phyloP scores from a whole-genome alignment of 306 rosid genomes.

The Fragaria vesca region DNA sequence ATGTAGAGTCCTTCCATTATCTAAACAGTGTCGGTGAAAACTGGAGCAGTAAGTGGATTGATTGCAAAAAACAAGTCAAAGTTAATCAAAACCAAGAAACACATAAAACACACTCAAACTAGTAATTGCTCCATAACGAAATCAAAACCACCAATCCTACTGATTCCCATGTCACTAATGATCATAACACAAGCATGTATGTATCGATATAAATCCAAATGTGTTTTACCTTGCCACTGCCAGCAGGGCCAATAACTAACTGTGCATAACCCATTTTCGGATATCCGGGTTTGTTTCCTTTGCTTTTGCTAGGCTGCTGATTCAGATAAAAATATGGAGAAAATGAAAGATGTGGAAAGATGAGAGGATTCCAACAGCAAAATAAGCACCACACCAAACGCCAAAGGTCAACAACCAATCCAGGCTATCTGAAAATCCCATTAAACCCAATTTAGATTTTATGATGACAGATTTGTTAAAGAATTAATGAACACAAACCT shows the following conservation, averaged over 20 bases:
- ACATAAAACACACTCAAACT: constrained; percentile 11
- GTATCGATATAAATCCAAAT: not conserved
- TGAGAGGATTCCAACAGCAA: constrained; percentile 53
- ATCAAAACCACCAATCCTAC: not conserved
- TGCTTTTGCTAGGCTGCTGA: constrained; percentile 1
- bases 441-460: constrained; percentile 13
- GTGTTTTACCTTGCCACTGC: constrained; percentile 68
- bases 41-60: constrained; percentile 87
- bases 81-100: not conserved
- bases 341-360: constrained; percentile 44
- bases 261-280: constrained; percentile 58
- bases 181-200: not conserved
- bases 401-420: constrained; percentile 44
- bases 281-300: constrained; percentile 1
- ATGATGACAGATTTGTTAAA: not conserved
- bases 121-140: not conserved
- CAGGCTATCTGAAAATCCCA: constrained; percentile 47
- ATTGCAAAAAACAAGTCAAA: constrained; percentile 11
- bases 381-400: constrained; percentile 60
- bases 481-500: not conserved
- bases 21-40: constrained; percentile 59
- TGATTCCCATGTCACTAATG: not conserved
- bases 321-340: constrained; percentile 33
- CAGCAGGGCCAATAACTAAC: constrained; percentile 68
- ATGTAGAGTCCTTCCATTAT: constrained; percentile 48